A percentile compares a stretch with the other conserved stretches of the same genome.
phyloP scores from a whole-genome alignment of 768 basidiomycete species.

The Rhodosporidiobolus odoratus region DNA sequence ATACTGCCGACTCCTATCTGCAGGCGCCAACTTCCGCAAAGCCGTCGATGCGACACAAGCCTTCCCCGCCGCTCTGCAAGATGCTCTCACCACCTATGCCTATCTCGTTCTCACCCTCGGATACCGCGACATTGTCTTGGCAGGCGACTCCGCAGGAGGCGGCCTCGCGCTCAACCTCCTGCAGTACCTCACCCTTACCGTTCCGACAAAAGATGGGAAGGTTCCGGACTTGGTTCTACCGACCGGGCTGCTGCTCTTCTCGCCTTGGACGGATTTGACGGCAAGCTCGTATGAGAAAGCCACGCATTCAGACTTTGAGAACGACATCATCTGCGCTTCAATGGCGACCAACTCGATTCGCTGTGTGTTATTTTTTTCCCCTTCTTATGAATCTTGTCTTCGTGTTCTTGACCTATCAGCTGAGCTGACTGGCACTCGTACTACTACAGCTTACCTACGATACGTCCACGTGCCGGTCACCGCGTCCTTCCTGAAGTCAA shows the following conservation, averaged over 20 bases:
- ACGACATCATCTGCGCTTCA: conserved; percentile 26
- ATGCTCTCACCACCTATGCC: conserved; percentile 36
- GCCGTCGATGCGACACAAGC: conserved; percentile 8
- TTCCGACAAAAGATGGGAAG: background rate
- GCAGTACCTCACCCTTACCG: conserved; percentile 31
- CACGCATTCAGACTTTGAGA: background rate
- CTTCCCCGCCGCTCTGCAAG: conserved; percentile 37
- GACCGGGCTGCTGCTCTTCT: conserved; percentile 12
- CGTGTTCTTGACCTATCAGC: background rate
- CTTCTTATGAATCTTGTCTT: background rate
- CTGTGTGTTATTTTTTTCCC: background rate
- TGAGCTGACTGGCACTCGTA: background rate
- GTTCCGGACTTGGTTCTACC: conserved; percentile 20
- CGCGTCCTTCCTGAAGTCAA: background rate
- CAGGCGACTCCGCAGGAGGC: conserved; percentile 38
- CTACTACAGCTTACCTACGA: background rate
- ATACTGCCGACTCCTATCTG: background rate
- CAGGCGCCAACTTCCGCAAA: conserved; percentile 39
- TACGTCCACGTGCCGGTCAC: background rate
- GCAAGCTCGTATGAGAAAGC: conserved; percentile 3
- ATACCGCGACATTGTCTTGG: conserved; percentile 33
- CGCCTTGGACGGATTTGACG: conserved; percentile 39
- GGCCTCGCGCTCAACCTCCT: conserved; percentile 29
- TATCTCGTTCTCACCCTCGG: conserved; percentile 35
- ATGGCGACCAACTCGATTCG: conserved; percentile 26